phyloP scores from a whole-genome alignment of 2,329 filamentous ascomycete genomes.

The Penicillium oxalicum region DNA sequence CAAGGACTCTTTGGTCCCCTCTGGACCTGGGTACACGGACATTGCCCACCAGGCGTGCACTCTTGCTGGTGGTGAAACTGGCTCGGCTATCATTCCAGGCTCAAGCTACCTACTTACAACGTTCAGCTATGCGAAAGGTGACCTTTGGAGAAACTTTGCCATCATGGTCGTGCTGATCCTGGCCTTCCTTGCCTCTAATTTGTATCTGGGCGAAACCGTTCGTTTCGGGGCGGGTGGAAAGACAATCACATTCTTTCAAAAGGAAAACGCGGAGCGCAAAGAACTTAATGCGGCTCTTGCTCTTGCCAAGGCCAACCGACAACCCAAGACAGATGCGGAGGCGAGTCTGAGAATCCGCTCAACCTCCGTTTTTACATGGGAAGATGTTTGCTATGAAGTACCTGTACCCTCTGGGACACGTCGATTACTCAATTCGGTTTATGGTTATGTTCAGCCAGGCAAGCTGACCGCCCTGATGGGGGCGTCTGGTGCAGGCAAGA shows the following conservation, averaged over 20 bases:
- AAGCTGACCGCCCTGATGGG: conserved; percentile 48
- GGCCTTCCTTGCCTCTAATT: conserved; percentile 33
- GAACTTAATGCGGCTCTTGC: conserved; percentile 33
- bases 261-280: conserved; percentile 36
- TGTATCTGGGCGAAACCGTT: conserved; percentile 36
- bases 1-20: conserved; percentile 62
- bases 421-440: conserved; percentile 42
- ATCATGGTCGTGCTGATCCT: conserved; percentile 34
- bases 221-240: conserved; percentile 38
- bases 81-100: conserved; percentile 59
- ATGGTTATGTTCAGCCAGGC: conserved; percentile 47
- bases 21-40: conserved; percentile 62
- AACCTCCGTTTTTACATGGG: conserved; percentile 52
- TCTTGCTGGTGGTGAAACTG: conserved; percentile 63
- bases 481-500: conserved; percentile 70
- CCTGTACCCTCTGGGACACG: conserved; percentile 43
- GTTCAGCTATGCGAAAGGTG: conserved; percentile 60
- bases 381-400: conserved; percentile 47
- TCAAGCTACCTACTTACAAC: conserved; percentile 61
- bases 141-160: conserved; percentile 62
- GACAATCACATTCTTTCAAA: conserved; percentile 38
- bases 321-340: conserved; percentile 32
- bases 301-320: conserved; percentile 36
- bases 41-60: conserved; percentile 77
- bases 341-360: conserved; percentile 48